phyloP scores from a whole-genome alignment of 768 basidiomycete species.

The Collybia sordida region DNA sequence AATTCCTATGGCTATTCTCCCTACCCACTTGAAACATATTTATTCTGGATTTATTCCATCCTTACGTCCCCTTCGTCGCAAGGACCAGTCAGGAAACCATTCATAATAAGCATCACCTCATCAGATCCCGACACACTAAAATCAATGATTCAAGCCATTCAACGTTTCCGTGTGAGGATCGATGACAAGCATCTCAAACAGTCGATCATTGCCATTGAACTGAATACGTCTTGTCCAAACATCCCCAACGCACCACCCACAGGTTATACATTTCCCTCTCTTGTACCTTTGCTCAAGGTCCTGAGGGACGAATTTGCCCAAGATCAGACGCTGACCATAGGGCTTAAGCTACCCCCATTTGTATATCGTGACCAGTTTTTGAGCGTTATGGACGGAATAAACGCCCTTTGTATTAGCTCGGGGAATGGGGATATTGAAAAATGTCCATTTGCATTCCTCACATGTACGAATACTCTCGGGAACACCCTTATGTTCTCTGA shows the following conservation, averaged over 20 bases:
- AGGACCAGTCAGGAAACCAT: constrained; percentile 36
- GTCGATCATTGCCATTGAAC: constrained; percentile 64
- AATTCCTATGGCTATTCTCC: constrained; percentile 92
- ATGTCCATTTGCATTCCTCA: constrained; percentile 67
- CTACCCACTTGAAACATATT: constrained; percentile 63
- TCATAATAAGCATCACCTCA: constrained; percentile 80
- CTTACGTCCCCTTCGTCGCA: constrained; percentile 28
- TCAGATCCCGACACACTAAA: constrained; percentile 50
- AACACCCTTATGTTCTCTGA: constrained; percentile 63
- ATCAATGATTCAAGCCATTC: constrained; percentile 60
- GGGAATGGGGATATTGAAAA: constrained; percentile 7
- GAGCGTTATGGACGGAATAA: constrained; percentile 48
- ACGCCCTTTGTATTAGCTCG: constrained; percentile 30
- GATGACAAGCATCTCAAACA: constrained; percentile 21
- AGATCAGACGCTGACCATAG: constrained; percentile 62
- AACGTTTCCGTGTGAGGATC: constrained; percentile 47
- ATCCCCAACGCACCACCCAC: constrained; percentile 62
- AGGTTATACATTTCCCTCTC: constrained; percentile 56
- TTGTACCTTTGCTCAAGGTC: constrained; percentile 53
- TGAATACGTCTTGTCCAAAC: constrained; percentile 88
- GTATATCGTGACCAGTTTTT: constrained; percentile 60
- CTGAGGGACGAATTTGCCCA: constrained; percentile 47
- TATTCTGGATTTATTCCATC: constrained; percentile 62
- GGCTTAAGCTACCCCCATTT: constrained; percentile 81
- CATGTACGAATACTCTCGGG: constrained; percentile 81